Conservation (phyloP, 306 rosid genomes). For the Vigna mungo region DNA sequence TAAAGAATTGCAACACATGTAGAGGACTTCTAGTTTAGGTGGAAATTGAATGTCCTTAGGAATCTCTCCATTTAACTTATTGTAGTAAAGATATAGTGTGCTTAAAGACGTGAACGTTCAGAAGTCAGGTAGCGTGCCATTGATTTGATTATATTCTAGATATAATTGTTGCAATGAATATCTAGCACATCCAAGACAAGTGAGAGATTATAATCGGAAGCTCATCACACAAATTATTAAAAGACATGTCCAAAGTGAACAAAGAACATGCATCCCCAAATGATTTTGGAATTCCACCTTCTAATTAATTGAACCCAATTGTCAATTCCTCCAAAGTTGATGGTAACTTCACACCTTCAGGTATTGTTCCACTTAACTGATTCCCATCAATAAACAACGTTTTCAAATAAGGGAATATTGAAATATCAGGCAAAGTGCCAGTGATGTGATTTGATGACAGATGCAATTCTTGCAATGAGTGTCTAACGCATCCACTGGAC, state of each 20-base stretch:
- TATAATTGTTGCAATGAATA: slow-evolving; percentile 13
- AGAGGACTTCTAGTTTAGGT: too few relatives aligned
- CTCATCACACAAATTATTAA: background rate
- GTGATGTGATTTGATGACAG: background rate
- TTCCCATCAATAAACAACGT: background rate
- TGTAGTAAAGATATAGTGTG: background rate
- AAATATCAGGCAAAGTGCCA: background rate
- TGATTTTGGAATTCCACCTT: background rate
- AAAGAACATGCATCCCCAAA: background rate
- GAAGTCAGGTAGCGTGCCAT: background rate
- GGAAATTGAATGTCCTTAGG: too few relatives aligned
- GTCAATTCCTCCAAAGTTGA: too few relatives aligned
- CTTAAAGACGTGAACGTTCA: background rate
- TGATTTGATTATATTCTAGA: background rate
- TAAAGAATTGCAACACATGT: too few relatives aligned
- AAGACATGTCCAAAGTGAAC: background rate
- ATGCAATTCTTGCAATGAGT: slow-evolving; percentile 29
- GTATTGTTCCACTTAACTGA: too few relatives aligned
- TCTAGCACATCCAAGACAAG: slow-evolving; percentile 11
- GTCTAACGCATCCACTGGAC: slow-evolving; percentile 30
- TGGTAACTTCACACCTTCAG: too few relatives aligned
- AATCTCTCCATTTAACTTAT: slow-evolving; percentile 14
- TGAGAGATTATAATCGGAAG: background rate
- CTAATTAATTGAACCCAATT: background rate
- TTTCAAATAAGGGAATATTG: slow-evolving; percentile 1